Base-by-base conservation (phyloP, 768 basidiomycete species). In the Boletus coccyginus region DNA sequence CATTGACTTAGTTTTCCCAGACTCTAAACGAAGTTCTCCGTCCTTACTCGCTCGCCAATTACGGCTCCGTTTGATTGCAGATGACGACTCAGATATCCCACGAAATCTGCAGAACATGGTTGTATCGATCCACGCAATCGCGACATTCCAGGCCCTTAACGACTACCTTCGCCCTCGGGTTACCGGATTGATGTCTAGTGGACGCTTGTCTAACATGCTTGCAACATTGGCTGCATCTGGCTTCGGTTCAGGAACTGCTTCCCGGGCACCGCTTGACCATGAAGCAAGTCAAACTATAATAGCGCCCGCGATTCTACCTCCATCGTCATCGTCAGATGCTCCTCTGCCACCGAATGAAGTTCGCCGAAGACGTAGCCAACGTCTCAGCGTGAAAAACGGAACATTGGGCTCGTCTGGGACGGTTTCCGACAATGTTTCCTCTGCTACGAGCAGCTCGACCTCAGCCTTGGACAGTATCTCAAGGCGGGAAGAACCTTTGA, bases 101-200 rank as follows among this genome's bases (percentile, higher is more conserved):
- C 85, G 88, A 52, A 88, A 82, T 66, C 75, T 92, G 35, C 89
- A 89, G 65, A 94, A 92, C 62, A 91, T 98, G 66, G 92, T 94
- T 39, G 92, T 98, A 21, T 98, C 95, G 8, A 98, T 98, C 58
- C 96, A 98, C 68, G 96, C 95, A 7, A 97, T 98, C 59, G 96
- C 97, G 1, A 98, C 94, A 1, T 94, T 98, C 81, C 94, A 97
- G 70, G 94, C 96, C 1, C 80, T 98, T 32, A 92, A 97, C 66
- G 95, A 97, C 70, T 99, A 98, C 70, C 82, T 98, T 13, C 88
- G 94, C 1, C 96, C 96, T 27, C 83, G 93, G 5, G 87, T 97
- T 33, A 78, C 92, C 7, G 91, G 92, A 0, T 68, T 90, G 24
- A 69, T 88, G 49, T 79, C 80, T 10, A 76, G 81, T 54, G 78